phyloP scores from a whole-genome alignment of 1,139 yeast genomes.

The Debaryomycetaceae sp. region DNA sequence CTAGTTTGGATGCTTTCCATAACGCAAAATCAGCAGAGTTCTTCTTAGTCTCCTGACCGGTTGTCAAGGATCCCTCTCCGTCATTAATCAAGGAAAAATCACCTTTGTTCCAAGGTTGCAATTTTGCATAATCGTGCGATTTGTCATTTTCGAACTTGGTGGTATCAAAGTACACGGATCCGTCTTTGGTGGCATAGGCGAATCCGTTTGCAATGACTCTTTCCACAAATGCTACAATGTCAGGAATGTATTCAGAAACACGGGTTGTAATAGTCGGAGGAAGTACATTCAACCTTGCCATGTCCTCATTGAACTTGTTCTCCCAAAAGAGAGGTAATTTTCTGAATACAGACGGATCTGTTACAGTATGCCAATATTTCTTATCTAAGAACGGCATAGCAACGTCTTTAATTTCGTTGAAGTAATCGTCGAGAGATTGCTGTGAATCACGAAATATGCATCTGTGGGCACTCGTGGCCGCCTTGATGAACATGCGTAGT shows the following conservation, averaged over 20 bases:
- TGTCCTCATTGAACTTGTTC: conserved; percentile 74
- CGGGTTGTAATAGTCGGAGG: conserved; percentile 87
- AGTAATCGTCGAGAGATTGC: conserved; percentile 34
- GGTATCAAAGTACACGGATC: conserved; percentile 95
- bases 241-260: conserved; percentile 96
- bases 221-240: conserved; percentile 75
- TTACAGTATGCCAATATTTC: conserved; percentile 69
- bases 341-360: conserved; percentile 80
- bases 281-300: conserved; percentile 78
- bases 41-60: conserved; percentile 53
- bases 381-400: conserved; percentile 71
- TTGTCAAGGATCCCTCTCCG: conserved; percentile 87
- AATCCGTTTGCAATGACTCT: conserved; percentile 73
- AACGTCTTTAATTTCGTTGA: conserved; percentile 60
- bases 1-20: conserved; percentile 96
- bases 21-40: conserved; percentile 87
- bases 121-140: conserved; percentile 83
- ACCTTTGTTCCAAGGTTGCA: conserved; percentile 98
- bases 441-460: conserved; percentile 30
- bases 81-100: conserved; percentile 81
- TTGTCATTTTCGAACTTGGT: conserved; percentile 68
- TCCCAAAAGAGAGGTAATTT: conserved; percentile 91
- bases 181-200: conserved; percentile 79
- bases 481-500: conserved; percentile 77
- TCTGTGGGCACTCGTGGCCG: conserved; percentile 53